A percentile compares a stretch with the other conserved stretches of the same genome.
Evolutionary conservation across 495 filamentous ascomycete species (phyloP).

Genomic region (Chlorociboria aeruginascens): DNA sequence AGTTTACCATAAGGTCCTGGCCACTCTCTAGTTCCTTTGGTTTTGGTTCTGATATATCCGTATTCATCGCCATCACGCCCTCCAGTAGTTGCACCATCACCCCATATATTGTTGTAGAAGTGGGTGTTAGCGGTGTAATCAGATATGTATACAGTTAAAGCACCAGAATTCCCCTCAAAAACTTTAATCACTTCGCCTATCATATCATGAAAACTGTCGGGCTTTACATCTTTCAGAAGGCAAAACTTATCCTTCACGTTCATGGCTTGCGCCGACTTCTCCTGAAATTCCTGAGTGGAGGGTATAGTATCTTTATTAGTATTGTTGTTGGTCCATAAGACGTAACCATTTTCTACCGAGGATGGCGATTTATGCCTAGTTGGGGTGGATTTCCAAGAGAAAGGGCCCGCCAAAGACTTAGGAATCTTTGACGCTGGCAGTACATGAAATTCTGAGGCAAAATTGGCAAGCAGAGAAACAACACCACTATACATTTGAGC

Average conservation of each 20-base stretch:
- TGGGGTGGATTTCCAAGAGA: conserved; percentile 4
- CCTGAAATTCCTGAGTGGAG: conserved; percentile 32
- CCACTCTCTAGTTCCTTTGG: conserved; percentile 38
- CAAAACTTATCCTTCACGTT: conserved; percentile 44
- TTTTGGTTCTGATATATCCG: conserved; percentile 27
- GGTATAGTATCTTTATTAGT: conserved; percentile 31
- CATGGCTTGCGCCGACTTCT: conserved; percentile 23
- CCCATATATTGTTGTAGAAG: conserved; percentile 45
- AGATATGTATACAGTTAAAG: conserved; percentile 59
- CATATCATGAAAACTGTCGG: conserved; percentile 48
- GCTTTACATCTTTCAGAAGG: conserved; percentile 50
- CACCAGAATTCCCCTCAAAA: conserved; percentile 35
- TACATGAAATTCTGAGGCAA: conserved; percentile 24
- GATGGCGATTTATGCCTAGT: neutral
- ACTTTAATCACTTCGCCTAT: conserved; percentile 66
- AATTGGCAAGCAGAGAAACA: conserved; percentile 29
- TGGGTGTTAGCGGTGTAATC: conserved; percentile 68
- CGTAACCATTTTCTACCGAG: conserved; percentile 20
- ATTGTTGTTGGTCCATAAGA: conserved; percentile 27
- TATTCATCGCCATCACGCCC: conserved; percentile 36
- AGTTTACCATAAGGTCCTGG: conserved; percentile 66
- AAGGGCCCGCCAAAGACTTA: conserved; percentile 12
- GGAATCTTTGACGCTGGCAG: conserved; percentile 30
- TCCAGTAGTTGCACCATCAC: conserved; percentile 27
- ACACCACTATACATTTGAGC: conserved; percentile 21